Percentiles rank a stretch among this genome's conserved stretches.
phyloP scores from a whole-genome alignment of 306 rosid species.

The Quillaja saponaria region DNA sequence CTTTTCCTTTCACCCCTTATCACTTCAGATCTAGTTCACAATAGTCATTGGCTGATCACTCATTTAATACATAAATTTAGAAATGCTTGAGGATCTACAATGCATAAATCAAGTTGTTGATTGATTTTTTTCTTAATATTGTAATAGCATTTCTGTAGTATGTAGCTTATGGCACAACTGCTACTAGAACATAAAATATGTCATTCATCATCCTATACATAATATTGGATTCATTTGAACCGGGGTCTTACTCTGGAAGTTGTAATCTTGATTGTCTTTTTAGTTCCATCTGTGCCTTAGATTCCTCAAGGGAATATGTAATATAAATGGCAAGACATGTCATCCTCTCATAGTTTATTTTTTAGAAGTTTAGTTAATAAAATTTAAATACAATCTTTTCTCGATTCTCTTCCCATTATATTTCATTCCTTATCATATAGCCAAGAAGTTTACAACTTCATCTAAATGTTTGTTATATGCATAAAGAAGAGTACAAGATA shows the following conservation, averaged over 20 bases:
- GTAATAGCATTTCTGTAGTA: neutral
- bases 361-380: no score
- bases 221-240: constrained; percentile 8
- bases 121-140: neutral
- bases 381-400: neutral
- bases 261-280: neutral
- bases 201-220: neutral
- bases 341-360: neutral
- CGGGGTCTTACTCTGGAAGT: neutral
- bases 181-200: neutral
- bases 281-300: neutral
- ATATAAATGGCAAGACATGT: no score
- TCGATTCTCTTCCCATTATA: neutral
- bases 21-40: neutral
- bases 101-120: neutral
- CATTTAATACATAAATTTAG: neutral
- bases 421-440: neutral
- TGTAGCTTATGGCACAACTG: neutral
- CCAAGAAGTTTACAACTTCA: no score
- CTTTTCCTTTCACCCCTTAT: neutral
- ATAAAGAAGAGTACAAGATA: neutral
- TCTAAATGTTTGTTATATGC: no score
- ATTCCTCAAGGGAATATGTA: no score
- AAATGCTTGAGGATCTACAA: neutral
- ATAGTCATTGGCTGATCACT: neutral